These are phyloP conservation scores for Phalaenopsis hybrid DNA, from an alignment of 116 monocot species.

Conservation along the genomic window DNA sequence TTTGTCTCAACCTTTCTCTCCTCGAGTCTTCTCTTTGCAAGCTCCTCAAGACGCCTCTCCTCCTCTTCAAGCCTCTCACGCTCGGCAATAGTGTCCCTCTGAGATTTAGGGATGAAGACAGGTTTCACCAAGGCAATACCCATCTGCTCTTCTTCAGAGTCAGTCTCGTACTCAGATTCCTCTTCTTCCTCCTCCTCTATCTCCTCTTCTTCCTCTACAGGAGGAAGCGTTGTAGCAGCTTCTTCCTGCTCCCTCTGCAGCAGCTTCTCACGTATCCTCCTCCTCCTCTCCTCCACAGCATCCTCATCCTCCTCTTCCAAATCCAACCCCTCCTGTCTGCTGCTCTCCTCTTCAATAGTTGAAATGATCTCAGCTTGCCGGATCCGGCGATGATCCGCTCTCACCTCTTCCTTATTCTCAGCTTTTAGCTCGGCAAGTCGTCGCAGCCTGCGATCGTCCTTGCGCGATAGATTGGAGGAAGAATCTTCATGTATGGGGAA, in stretches of 20 bases:
- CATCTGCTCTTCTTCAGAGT: constrained; percentile 83
- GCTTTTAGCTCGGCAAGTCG: constrained; percentile 54
- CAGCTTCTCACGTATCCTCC: constrained; percentile 56
- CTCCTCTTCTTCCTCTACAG: constrained; percentile 66
- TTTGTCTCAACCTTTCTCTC: constrained; percentile 79
- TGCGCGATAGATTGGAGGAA: constrained; percentile 12
- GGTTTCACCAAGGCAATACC: constrained; percentile 87
- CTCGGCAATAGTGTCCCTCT: constrained; percentile 88
- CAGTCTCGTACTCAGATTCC: constrained; percentile 82
- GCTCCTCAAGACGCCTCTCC: constrained; percentile 64
- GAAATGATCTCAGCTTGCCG: constrained; percentile 87
- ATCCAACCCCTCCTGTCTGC: constrained; percentile 30
- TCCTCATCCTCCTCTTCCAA: constrained; percentile 86
- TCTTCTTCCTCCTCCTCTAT: constrained; percentile 59
- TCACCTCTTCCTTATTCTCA: constrained; percentile 69
- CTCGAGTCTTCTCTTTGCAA: constrained; percentile 64
- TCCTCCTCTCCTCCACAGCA: constrained; percentile 69
- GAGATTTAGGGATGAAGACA: constrained; percentile 70
- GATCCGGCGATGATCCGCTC: constrained; percentile 70
- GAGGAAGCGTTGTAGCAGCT: constrained; percentile 23
- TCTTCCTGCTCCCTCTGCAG: constrained; percentile 76
- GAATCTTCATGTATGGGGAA: constrained; percentile 42
- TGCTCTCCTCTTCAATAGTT: constrained; percentile 66
- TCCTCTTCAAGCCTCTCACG: constrained; percentile 84
- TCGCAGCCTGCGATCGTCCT: constrained; percentile 62